Evolutionary conservation across 2,329 filamentous ascomycete genomes (phyloP).

Genomic region (Fusarium anguioides): DNA sequence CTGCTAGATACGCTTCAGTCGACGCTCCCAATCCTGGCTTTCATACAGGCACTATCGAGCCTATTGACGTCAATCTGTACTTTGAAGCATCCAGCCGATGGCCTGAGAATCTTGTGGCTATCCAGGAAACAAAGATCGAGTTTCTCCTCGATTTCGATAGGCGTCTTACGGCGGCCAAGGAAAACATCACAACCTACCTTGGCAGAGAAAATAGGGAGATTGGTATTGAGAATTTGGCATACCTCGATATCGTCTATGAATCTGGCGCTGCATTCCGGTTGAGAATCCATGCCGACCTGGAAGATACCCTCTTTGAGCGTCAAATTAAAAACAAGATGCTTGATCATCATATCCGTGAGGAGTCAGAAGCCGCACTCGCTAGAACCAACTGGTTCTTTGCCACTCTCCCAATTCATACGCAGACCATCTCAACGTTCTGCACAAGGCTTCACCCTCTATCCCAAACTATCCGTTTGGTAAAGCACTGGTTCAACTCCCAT

Average conservation of each 20-base stretch:
- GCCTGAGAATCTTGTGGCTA: conserved; percentile 91
- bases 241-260: conserved; percentile 82
- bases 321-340: conserved; percentile 78
- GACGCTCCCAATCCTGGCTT: conserved; percentile 54
- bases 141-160: conserved; percentile 83
- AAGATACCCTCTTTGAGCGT: conserved; percentile 83
- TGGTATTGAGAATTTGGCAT: conserved; percentile 79
- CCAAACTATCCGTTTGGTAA: conserved; percentile 83
- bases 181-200: conserved; percentile 72
- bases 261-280: conserved; percentile 81
- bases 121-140: conserved; percentile 93
- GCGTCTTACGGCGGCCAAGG: conserved; percentile 71
- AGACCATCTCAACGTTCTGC: conserved; percentile 82
- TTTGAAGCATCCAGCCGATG: conserved; percentile 94
- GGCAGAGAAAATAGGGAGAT: conserved; percentile 82
- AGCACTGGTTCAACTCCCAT: conserved; percentile 90
- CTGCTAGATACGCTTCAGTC: conserved; percentile 79
- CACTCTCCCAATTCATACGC: conserved; percentile 80
- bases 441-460: conserved; percentile 85
- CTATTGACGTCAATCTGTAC: conserved; percentile 84
- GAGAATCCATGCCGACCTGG: conserved; percentile 88
- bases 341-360: conserved; percentile 73
- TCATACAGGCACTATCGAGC: conserved; percentile 58
- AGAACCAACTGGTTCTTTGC: conserved; percentile 77
- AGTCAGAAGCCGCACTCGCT: conserved; percentile 75